Evolutionary conservation across 1,139 yeast species (phyloP), one percentile per base, ranked within the genome.

Genomic region (Candida glucosophila): DNA sequence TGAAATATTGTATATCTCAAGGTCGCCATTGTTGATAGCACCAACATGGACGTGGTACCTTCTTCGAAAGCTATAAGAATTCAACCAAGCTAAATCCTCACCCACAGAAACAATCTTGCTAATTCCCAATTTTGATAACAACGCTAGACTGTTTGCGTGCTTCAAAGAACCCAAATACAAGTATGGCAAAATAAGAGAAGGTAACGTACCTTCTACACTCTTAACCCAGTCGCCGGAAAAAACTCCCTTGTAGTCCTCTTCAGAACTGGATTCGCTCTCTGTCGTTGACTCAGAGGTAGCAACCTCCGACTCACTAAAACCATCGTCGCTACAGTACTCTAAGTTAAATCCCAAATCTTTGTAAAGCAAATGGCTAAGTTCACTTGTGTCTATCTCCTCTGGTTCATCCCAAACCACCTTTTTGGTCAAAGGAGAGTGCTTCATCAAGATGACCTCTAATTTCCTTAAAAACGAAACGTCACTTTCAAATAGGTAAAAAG

Each of bases 71-170:
- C 40, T 48, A 20, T 41, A 37, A 2, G 58, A 60, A 23, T 47
- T 43, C 7, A 67, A 34, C 77, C 96, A 86, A 3, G 71, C 58
- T n/a, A 85, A 58, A 7, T 57, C 58, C 43, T 88, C 97, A 1
- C 97, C 98, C 6, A 90, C 95, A 3, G 94, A 79, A 5, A 90
- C 73, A 9, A 90, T 67, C 31, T 82, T 74, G 15, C 67, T 68
- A 29, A 90, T 83, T 0, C 86, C 90, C 13, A 90, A 53, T 27
- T 67, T 67, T 17, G 58, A 52, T 30, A 90, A 56, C 39, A 88
- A 52, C 4, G 74, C 71, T 3, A 79, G 65, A 39, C 77, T 72
- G 35, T 74, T 75, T 5, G 97, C 97, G 53, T 90, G 96, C 25
- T 58, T 69, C 27, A 86, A 58, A 2, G 93, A 79, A 0, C 98